A percentile compares a stretch with the other conserved stretches of the same genome.
These are phyloP conservation scores for Suillus paluster DNA, from an alignment of 768 basidiomycete species.

Conservation along the genomic window DNA sequence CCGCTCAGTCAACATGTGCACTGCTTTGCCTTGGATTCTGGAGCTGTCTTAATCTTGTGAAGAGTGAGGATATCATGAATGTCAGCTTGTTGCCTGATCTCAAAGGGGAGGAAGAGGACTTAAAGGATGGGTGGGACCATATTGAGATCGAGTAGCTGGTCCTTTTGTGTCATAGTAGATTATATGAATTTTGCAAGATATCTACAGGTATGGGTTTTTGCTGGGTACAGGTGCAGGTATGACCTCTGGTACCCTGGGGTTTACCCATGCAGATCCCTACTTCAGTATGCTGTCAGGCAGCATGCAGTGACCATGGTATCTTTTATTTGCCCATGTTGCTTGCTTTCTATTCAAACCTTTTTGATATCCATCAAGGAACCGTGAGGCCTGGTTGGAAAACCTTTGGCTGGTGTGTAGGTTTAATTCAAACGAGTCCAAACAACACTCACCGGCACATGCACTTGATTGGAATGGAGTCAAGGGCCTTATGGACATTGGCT, in stretches of 20 bases:
- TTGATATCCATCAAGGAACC: slow-evolving; percentile 24
- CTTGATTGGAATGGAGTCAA: slow-evolving; percentile 32
- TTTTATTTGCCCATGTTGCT: slow-evolving; percentile 22
- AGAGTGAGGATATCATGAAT: slow-evolving; percentile 21
- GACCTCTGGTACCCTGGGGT: too few species aligned
- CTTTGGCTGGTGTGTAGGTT: slow-evolving; percentile 12
- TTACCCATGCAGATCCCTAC: too few species aligned
- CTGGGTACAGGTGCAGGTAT: too few species aligned
- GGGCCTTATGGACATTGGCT: slow-evolving; percentile 30
- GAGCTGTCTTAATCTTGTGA: slow-evolving; percentile 22
- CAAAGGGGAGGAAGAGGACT: slow-evolving; percentile 2
- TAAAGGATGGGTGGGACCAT: slow-evolving; percentile 8
- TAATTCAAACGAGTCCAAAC: not conserved
- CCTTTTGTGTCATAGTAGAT: too few species aligned
- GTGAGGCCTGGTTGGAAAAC: slow-evolving; percentile 11
- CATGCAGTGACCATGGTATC: slow-evolving; percentile 17
- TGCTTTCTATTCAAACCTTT: slow-evolving; percentile 20
- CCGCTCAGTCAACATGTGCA: slow-evolving; percentile 21
- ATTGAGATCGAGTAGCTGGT: not conserved
- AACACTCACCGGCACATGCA: slow-evolving; percentile 23
- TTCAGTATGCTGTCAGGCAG: slow-evolving; percentile 15
- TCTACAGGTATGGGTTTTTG: too few species aligned
- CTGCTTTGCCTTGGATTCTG: slow-evolving; percentile 21
- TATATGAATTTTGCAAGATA: too few species aligned
- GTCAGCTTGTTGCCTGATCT: slow-evolving; percentile 4